A percentile compares a stretch with the other conserved stretches of the same genome.
Evolutionary conservation across 2,329 filamentous ascomycete species (phyloP).

Genomic region (Talaromyces atroroseus): DNA sequence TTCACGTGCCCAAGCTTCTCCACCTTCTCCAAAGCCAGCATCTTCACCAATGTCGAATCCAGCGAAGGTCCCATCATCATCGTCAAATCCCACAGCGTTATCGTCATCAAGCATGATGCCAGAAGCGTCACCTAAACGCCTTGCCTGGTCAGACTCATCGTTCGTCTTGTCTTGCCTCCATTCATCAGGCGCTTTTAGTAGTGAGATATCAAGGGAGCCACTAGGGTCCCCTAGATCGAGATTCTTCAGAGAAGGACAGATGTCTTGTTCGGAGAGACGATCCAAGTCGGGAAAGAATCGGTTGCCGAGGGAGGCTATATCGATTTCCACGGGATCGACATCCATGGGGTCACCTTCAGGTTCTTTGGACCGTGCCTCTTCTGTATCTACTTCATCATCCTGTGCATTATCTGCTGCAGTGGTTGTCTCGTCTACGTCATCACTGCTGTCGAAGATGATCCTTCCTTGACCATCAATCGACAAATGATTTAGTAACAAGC

Average conservation of each 20-base stretch:
- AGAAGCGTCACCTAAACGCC: conserved; percentile 61
- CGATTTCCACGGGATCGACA: conserved; percentile 64
- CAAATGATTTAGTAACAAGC: conserved; percentile 89
- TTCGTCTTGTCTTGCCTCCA: conserved; percentile 66
- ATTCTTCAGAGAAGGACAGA: conserved; percentile 90
- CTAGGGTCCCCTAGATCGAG: conserved; percentile 87
- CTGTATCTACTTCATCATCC: conserved; percentile 35
- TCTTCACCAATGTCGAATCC: conserved; percentile 65
- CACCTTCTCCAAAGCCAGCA: conserved; percentile 82
- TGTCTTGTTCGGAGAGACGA: conserved; percentile 74
- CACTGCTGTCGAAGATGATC: conserved; percentile 97
- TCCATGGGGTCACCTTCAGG: conserved; percentile 49
- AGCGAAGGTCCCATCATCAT: conserved; percentile 66
- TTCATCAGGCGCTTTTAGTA: conserved; percentile 82
- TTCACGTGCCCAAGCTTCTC: conserved; percentile 90
- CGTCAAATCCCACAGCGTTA: conserved; percentile 74
- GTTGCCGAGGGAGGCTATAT: conserved; percentile 66
- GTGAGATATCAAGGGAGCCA: conserved; percentile 81
- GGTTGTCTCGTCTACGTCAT: conserved; percentile 61
- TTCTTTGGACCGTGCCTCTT: conserved; percentile 32
- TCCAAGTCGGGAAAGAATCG: conserved; percentile 82
- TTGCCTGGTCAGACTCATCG: conserved; percentile 36
- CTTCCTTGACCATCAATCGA: conserved; percentile 86
- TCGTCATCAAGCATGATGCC: conserved; percentile 84
- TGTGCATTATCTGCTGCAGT: conserved; percentile 30